Conservation (phyloP, 495 filamentous ascomycete genomes). For the Margaritispora aquatica region DNA sequence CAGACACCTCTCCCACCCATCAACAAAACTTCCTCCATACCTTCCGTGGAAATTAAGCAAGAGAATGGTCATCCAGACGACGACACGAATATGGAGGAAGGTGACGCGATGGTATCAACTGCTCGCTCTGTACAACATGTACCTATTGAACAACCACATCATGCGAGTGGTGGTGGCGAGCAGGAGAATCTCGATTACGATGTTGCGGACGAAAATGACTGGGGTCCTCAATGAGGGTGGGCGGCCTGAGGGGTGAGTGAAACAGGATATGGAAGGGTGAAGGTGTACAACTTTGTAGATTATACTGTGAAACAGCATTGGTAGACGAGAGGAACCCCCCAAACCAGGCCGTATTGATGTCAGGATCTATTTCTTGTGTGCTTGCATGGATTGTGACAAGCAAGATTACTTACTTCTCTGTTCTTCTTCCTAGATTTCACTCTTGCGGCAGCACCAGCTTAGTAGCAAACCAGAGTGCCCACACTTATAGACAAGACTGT, state of each 20-base stretch:
- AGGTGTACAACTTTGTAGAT: not conserved
- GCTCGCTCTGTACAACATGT: constrained; percentile 15
- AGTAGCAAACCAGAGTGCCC: too few relatives aligned
- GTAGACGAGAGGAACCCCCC: too few relatives aligned
- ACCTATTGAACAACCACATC: too few relatives aligned
- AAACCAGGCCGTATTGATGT: not conserved
- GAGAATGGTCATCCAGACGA: constrained; percentile 5
- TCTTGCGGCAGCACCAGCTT: too few relatives aligned
- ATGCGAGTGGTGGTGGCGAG: constrained; percentile 5
- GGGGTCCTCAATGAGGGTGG: constrained; percentile 6
- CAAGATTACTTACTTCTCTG: too few relatives aligned
- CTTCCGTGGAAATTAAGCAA: not conserved
- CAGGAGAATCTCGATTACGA: constrained; percentile 36
- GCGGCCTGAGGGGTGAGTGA: not conserved
- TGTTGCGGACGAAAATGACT: constrained; percentile 38
- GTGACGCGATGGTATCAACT: constrained; percentile 23
- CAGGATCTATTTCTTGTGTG: not conserved
- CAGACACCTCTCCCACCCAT: constrained; percentile 37
- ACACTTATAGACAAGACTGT: too few relatives aligned
- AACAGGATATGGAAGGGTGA: not conserved
- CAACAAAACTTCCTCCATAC: not conserved
- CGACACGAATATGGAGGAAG: constrained; percentile 19
- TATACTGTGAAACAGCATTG: too few relatives aligned
- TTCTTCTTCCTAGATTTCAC: too few relatives aligned
- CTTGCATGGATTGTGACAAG: too few relatives aligned